A percentile compares a stretch with the other conserved stretches of the same genome.
These are phyloP conservation scores for Capronia americana DNA, from an alignment of 2,329 filamentous ascomycete genomes.

Conservation along the genomic window DNA sequence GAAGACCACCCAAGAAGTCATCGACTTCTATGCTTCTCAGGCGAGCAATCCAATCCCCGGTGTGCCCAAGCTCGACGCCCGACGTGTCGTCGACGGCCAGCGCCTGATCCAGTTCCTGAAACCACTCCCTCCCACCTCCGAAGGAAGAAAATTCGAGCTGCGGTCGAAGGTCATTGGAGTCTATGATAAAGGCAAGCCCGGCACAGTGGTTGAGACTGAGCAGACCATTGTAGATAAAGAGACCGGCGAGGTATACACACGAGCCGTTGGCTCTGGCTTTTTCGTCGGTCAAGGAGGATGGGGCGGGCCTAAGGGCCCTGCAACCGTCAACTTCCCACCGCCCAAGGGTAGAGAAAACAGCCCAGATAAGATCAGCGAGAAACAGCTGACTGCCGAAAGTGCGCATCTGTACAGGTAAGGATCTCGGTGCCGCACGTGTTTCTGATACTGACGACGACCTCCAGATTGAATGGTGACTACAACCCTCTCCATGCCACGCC, in stretches of 20 bases:
- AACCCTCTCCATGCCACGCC: slow-evolving; percentile 90
- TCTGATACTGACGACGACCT: slow-evolving; percentile 7
- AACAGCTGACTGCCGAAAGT: slow-evolving; percentile 74
- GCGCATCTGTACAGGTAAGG: slow-evolving; percentile 72
- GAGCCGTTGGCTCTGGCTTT: slow-evolving; percentile 74
- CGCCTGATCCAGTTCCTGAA: slow-evolving; percentile 79
- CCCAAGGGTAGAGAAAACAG: slow-evolving; percentile 66
- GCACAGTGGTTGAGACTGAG: slow-evolving; percentile 81
- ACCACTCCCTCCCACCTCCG: slow-evolving; percentile 73
- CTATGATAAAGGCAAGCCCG: slow-evolving; percentile 87
- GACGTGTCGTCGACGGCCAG: slow-evolving; percentile 81
- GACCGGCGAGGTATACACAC: slow-evolving; percentile 73
- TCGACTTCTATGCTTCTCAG: slow-evolving; percentile 81
- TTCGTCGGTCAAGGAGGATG: slow-evolving; percentile 82
- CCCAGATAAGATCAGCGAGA: slow-evolving; percentile 73
- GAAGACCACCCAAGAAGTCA: slow-evolving; percentile 73
- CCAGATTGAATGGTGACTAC: slow-evolving; percentile 86
- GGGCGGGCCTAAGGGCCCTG: slow-evolving; percentile 89
- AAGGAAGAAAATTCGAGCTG: slow-evolving; percentile 75
- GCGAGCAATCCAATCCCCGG: slow-evolving; percentile 71
- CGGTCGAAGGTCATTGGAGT: slow-evolving; percentile 80
- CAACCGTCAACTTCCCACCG: slow-evolving; percentile 77
- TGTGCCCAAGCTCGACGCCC: slow-evolving; percentile 76
- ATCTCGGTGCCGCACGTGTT: background rate
- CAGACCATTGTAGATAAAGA: slow-evolving; percentile 74